Evolutionary conservation across 1,139 yeast species (phyloP).

Genomic region (Candida buenavistaensis): DNA sequence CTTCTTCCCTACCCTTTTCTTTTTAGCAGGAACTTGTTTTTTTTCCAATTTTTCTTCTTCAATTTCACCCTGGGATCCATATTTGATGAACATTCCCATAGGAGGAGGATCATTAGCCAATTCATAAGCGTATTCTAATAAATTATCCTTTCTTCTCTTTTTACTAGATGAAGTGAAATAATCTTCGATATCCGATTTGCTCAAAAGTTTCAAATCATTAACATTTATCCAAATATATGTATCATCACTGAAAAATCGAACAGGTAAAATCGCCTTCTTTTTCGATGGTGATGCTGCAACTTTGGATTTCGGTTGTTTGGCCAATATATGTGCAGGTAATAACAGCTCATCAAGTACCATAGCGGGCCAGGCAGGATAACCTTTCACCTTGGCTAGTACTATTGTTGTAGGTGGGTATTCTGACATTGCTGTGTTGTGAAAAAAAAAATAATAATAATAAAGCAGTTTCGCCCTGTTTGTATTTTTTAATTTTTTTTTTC

Average conservation of each 20-base stretch:
- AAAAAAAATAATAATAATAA: background rate
- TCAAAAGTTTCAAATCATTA: constrained; percentile 40
- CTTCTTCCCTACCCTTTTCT: constrained; percentile 14
- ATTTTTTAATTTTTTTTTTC: background rate
- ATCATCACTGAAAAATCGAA: constrained; percentile 64
- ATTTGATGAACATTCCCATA: constrained; percentile 41
- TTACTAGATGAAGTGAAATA: constrained; percentile 21
- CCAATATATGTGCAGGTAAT: constrained; percentile 53
- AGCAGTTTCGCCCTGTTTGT: background rate
- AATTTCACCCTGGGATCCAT: constrained; percentile 42
- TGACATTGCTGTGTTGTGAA: background rate
- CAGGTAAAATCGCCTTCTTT: constrained; percentile 36
- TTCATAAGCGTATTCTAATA: constrained; percentile 39
- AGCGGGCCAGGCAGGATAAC: constrained; percentile 84
- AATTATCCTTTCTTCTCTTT: constrained; percentile 36
- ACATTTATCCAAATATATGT: constrained; percentile 62
- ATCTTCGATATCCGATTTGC: constrained; percentile 26
- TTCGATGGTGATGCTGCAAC: constrained; percentile 18
- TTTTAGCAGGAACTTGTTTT: constrained; percentile 19
- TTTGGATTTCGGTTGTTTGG: constrained; percentile 47
- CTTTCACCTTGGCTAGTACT: constrained; percentile 73
- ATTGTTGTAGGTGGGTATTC: constrained; percentile 30
- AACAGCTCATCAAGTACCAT: constrained; percentile 62
- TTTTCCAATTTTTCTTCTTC: constrained; percentile 22
- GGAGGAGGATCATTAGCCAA: constrained; percentile 46